Evolutionary conservation across 208 protist species (phyloP).

Genomic region (Acanthamoeba quina): DNA sequence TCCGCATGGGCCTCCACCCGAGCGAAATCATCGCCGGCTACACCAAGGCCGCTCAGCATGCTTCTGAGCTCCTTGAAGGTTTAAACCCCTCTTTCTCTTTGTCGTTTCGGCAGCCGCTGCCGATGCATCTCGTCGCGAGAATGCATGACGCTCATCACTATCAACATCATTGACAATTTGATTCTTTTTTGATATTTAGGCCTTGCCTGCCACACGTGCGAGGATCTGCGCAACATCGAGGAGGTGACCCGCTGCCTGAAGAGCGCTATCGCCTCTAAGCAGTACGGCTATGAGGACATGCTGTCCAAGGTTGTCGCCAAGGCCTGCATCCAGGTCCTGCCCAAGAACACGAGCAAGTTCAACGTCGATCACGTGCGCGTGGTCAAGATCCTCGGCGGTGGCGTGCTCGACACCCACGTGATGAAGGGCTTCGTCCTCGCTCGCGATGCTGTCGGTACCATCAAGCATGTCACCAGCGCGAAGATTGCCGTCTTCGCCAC

Average conservation of each 20-base stretch:
- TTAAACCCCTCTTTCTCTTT: background rate
- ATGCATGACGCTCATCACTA: background rate
- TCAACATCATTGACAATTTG: background rate
- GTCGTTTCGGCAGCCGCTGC: background rate
- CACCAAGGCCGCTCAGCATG: conserved; percentile 95
- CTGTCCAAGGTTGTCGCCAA: conserved; percentile 96
- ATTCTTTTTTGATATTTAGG: background rate
- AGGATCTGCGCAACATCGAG: conserved; percentile 92
- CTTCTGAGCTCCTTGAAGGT: conserved; percentile 93
- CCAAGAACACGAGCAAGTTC: conserved; percentile 97
- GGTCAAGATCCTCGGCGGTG: conserved; percentile 98
- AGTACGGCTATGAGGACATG: conserved; percentile 97
- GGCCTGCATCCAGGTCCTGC: conserved; percentile 97
- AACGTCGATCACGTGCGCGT: conserved; percentile 99
- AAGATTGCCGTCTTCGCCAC: conserved; percentile 99
- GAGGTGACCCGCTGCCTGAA: conserved; percentile 78
- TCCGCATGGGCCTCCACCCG: conserved; percentile 97
- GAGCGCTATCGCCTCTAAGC: conserved; percentile 92
- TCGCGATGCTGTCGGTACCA: conserved; percentile 94
- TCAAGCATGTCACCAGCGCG: conserved; percentile 96
- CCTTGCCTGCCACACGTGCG: conserved; percentile 83
- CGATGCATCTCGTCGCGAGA: background rate
- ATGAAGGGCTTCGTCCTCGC: conserved; percentile 98
- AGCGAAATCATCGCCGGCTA: conserved; percentile 99
- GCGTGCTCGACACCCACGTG: conserved; percentile 94